Conservation (phyloP, 2,329 filamentous ascomycete genomes). For the Penicillium paneum region DNA sequence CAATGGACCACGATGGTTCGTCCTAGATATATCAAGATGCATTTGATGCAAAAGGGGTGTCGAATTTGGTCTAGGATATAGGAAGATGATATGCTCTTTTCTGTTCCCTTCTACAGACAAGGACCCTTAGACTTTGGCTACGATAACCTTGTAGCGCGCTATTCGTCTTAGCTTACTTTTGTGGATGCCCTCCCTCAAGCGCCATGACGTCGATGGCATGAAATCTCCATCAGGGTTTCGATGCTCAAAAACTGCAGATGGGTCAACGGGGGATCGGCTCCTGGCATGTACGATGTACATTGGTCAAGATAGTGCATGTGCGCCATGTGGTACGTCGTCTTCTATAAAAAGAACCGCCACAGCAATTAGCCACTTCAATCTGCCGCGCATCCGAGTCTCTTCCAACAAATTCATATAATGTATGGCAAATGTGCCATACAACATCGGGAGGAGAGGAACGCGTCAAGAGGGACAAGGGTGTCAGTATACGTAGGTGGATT, state of each 20-base stretch:
- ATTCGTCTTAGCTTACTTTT: neutral
- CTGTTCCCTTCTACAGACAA: neutral
- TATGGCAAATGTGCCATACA: neutral
- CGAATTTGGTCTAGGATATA: neutral
- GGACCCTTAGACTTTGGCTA: neutral
- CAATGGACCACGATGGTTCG: neutral
- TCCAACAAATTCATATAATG: neutral
- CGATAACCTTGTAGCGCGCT: neutral
- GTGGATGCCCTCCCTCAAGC: constrained; percentile 2
- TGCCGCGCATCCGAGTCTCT: neutral
- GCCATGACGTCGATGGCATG: constrained; percentile 7
- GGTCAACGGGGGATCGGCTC: neutral
- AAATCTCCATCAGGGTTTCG: neutral
- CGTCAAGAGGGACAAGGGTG: neutral
- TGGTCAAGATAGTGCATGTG: neutral
- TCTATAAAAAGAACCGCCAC: constrained; percentile 10
- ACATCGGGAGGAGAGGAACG: neutral
- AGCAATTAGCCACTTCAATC: neutral
- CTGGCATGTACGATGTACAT: neutral
- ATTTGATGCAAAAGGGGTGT: neutral
- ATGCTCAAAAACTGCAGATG: neutral
- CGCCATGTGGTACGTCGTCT: neutral
- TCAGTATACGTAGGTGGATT: neutral
- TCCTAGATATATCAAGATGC: neutral
- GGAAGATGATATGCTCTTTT: neutral